Conservation (phyloP, 768 basidiomycete genomes). For the Leccinum subtestaceum region DNA sequence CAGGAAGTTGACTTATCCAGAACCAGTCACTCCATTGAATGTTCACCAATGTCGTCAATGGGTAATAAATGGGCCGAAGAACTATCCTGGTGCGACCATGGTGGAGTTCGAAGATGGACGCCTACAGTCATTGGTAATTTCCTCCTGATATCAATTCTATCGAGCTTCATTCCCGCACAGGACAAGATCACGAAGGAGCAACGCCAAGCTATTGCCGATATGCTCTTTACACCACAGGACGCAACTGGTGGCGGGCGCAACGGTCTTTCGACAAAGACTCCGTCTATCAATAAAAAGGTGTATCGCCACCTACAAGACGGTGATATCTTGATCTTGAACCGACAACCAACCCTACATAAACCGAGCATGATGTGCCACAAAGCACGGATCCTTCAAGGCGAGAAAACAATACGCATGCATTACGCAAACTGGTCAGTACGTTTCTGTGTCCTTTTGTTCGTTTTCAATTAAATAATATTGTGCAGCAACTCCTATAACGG, state of each 20-base stretch:
- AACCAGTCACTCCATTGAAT: conserved; percentile 92
- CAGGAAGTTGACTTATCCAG: conserved; percentile 93
- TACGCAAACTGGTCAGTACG: conserved; percentile 91
- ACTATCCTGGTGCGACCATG: conserved; percentile 90
- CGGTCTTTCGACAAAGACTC: conserved; percentile 72
- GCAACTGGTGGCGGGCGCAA: conserved; percentile 44
- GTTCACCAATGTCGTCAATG: conserved; percentile 83
- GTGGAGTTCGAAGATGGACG: conserved; percentile 95
- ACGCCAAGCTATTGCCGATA: conserved; percentile 92
- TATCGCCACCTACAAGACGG: conserved; percentile 93
- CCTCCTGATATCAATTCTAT: neutral
- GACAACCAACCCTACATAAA: conserved; percentile 97
- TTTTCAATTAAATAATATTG: conserved; percentile 15
- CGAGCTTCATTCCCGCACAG: conserved; percentile 37
- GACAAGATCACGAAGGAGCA: conserved; percentile 86
- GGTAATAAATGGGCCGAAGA: conserved; percentile 87
- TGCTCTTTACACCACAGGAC: conserved; percentile 88
- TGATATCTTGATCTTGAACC: conserved; percentile 92
- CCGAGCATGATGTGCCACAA: conserved; percentile 99
- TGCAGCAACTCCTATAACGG: conserved; percentile 95
- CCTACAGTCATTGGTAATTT: conserved; percentile 70
- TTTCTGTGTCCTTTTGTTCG: conserved; percentile 1
- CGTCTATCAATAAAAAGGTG: conserved; percentile 93
- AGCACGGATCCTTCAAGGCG: conserved; percentile 87
- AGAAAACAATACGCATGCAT: conserved; percentile 99